A percentile compares a stretch with the other conserved stretches of the same genome.
Conservation (phyloP, 331 rosid genomes). For the Pyrus hybrid region DNA sequence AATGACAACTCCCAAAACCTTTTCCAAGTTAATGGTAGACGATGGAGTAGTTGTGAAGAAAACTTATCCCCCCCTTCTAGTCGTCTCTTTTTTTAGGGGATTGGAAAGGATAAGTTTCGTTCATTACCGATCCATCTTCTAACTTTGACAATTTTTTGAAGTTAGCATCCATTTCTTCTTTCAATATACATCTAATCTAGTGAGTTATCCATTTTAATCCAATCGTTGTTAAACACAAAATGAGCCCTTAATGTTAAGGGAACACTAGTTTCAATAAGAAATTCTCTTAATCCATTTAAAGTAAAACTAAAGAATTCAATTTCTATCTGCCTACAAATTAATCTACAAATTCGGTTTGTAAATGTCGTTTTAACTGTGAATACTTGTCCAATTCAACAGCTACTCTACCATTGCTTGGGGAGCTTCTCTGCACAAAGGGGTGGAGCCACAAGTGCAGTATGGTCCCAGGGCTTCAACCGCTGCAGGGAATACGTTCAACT, state of each 20-base stretch:
- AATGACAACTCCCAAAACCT: background rate
- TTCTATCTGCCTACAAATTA: background rate
- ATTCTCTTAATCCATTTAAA: background rate
- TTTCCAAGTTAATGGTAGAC: background rate
- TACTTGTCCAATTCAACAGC: conserved; percentile 12
- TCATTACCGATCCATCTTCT: background rate
- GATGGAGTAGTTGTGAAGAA: background rate
- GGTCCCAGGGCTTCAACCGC: conserved; percentile 18
- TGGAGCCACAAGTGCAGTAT: conserved; percentile 20
- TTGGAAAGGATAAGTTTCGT: too few relatives aligned
- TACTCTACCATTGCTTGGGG: conserved; percentile 51
- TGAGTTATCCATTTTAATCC: background rate
- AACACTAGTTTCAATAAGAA: background rate
- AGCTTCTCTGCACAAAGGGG: conserved; percentile 33
- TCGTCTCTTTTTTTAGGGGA: background rate
- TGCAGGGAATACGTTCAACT: conserved; percentile 21
- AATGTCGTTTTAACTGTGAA: background rate
- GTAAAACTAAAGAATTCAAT: background rate
- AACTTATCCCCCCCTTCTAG: background rate
- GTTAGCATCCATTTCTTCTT: background rate
- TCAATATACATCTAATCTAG: background rate
- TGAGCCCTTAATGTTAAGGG: background rate
- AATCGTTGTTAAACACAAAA: too few relatives aligned
- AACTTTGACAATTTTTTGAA: background rate
- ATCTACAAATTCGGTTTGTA: background rate